Base-by-base conservation (phyloP, 805 yeast genomes). In the Saccharomycopsis guyanensis region DNA sequence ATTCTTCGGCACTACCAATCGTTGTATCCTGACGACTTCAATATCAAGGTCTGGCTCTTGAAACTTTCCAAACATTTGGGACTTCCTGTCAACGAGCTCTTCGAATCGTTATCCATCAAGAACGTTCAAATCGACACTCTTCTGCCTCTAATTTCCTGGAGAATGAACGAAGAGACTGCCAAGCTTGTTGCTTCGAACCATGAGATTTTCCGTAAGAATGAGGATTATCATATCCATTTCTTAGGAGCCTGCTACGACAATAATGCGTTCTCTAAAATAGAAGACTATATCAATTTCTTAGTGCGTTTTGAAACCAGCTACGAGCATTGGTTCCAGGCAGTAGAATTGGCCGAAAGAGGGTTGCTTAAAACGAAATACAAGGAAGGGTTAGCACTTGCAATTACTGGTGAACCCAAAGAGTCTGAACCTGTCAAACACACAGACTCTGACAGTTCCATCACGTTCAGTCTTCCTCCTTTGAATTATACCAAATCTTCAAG, bases 81-180 rank as follows among this genome's bases (percentile, higher is more conserved):
- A 10, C 46, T 49, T 18, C 40, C 45, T 5, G 20, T 45, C 4
- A 6, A 24, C 3, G 40, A 32, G 2, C 27, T 40, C 5, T 48
- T 45, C 20, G 24, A 42, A 10, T 22, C 48, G 27, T 39, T 49
- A 12, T 13, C 27, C 7, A 42, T 49, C 20, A 48, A 48, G 25
- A 49, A 46, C 23, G 38, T 49, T 8, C 54, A 51, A 25, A 22
- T 49, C 22, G 54, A 51, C 40, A 51, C 54, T 13, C 44, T 51
- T 38, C 22, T 19, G 24, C 50, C 46, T 41, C 42, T 16, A 13
- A 12, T 48, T n/a, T 45, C 48, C 13, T 36, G 15, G 13, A 36
- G 52, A 40, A 34, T 46, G 15, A 19, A 5, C 25, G 38, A 37
- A 22, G 37, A 4, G 18, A 12, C 37, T 13, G 18, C 31, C 6